phyloP scores from a whole-genome alignment of 176 grass and related monocot genomes.

The Rhynchospora breviuscula region DNA sequence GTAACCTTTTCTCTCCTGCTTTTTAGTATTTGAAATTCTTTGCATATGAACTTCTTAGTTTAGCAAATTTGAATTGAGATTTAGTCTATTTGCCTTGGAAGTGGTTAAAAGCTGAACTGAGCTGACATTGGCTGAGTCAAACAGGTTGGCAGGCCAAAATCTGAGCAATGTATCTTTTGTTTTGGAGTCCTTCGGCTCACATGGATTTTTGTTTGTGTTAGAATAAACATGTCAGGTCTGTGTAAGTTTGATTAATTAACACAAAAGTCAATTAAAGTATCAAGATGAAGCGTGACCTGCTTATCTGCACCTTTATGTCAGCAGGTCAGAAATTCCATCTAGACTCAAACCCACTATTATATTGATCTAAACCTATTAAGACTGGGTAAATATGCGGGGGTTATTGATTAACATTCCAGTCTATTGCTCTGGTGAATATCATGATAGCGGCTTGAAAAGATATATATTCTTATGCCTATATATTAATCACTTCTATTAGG shows the following conservation, averaged over 20 bases:
- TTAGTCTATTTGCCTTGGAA: not conserved
- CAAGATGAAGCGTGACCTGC: not conserved
- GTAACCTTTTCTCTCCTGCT: conserved; percentile 33
- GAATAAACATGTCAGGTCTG: not conserved
- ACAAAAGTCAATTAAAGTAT: not conserved
- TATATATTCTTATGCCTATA: not conserved
- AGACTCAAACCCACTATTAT: not conserved
- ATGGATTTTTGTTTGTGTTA: not conserved
- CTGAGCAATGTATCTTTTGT: not conserved
- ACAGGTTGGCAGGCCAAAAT: not conserved
- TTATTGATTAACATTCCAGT: not conserved
- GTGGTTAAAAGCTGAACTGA: not conserved
- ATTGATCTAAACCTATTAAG: not conserved
- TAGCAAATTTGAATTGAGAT: conserved; percentile 1
- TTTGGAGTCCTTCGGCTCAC: not conserved
- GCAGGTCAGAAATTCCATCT: too few species aligned
- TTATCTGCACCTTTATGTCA: not conserved
- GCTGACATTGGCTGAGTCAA: not conserved
- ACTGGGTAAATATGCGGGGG: not conserved
- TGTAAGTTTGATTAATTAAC: not conserved
- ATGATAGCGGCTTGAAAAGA: not conserved
- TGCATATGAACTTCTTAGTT: conserved; percentile 11
- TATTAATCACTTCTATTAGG: conserved; percentile 41
- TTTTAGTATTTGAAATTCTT: conserved; percentile 1
- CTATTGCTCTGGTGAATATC: not conserved